Evolutionary conservation across 1,284 basidiomycete genomes (phyloP).

Genomic region (Somion occarium): DNA sequence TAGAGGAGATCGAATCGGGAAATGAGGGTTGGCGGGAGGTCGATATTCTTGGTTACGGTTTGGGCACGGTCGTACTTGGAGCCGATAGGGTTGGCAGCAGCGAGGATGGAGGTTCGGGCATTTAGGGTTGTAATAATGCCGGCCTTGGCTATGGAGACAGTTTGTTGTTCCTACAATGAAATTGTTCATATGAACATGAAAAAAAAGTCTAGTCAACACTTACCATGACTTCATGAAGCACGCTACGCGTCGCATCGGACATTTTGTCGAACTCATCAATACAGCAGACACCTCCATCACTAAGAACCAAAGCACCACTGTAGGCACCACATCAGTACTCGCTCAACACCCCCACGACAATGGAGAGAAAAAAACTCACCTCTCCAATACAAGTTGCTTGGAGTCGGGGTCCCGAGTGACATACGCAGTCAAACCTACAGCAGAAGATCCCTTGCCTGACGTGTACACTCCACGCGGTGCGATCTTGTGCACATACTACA

Average conservation of each 20-base stretch:
- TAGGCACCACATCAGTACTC: slow-evolving; percentile 7
- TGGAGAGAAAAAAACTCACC: slow-evolving; percentile 44
- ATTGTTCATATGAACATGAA: neutral
- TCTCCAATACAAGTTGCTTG: slow-evolving; percentile 96
- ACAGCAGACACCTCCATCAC: slow-evolving; percentile 97
- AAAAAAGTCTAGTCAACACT: slow-evolving; percentile 20
- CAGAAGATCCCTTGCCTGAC: slow-evolving; percentile 96
- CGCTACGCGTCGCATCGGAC: slow-evolving; percentile 94
- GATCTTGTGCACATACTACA: slow-evolving; percentile 96
- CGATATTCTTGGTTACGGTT: slow-evolving; percentile 85
- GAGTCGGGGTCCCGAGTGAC: slow-evolving; percentile 97
- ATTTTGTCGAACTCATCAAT: slow-evolving; percentile 99
- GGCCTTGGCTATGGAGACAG: slow-evolving; percentile 98
- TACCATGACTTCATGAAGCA: slow-evolving; percentile 99
- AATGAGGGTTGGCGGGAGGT: slow-evolving; percentile 95
- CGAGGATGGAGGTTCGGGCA: slow-evolving; percentile 94
- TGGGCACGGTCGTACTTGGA: slow-evolving; percentile 91
- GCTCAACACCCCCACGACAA: neutral
- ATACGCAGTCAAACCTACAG: slow-evolving; percentile 97
- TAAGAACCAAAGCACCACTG: slow-evolving; percentile 93
- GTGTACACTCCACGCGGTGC: slow-evolving; percentile 96
- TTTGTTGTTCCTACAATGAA: slow-evolving; percentile 89
- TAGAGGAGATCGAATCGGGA: slow-evolving; percentile 98
- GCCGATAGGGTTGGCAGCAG: slow-evolving; percentile 95
- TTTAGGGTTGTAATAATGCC: slow-evolving; percentile 99